Conservation (phyloP, 306 rosid species). For the Acacia crassicarpa region DNA sequence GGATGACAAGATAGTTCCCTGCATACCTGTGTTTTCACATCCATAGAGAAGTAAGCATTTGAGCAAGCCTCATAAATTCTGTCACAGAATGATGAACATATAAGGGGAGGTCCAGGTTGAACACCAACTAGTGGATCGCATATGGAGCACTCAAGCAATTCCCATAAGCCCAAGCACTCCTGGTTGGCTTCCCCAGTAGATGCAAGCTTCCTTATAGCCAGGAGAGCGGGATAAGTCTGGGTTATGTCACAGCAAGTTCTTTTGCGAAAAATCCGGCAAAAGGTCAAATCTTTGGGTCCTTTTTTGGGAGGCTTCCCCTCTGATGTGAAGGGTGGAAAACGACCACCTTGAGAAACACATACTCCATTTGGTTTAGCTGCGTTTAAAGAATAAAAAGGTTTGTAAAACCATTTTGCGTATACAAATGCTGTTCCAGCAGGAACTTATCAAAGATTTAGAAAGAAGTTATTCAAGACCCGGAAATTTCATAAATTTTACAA, state of each 20-base stretch:
- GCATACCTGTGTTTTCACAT: constrained; percentile 76
- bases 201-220: constrained; percentile 76
- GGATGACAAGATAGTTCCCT: not conserved
- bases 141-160: constrained; percentile 85
- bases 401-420: not conserved
- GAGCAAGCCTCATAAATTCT: constrained; percentile 74
- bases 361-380: constrained; percentile 63
- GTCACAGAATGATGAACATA: constrained; percentile 81
- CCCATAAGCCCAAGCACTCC: constrained; percentile 93
- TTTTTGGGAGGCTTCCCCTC: constrained; percentile 77
- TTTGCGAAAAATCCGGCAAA: constrained; percentile 82
- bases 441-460: not conserved
- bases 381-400: constrained; percentile 5
- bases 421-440: not conserved
- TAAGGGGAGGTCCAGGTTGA: constrained; percentile 76
- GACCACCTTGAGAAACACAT: constrained; percentile 90
- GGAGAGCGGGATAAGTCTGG: constrained; percentile 81
- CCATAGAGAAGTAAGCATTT: constrained; percentile 88
- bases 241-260: constrained; percentile 82
- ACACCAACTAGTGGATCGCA: constrained; percentile 84
- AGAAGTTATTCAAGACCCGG: not conserved
- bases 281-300: constrained; percentile 80
- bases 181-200: constrained; percentile 79
- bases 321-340: constrained; percentile 71
- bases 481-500: not conserved